Conservation (phyloP, 495 filamentous ascomycete genomes). For the Xylaria scruposa region DNA sequence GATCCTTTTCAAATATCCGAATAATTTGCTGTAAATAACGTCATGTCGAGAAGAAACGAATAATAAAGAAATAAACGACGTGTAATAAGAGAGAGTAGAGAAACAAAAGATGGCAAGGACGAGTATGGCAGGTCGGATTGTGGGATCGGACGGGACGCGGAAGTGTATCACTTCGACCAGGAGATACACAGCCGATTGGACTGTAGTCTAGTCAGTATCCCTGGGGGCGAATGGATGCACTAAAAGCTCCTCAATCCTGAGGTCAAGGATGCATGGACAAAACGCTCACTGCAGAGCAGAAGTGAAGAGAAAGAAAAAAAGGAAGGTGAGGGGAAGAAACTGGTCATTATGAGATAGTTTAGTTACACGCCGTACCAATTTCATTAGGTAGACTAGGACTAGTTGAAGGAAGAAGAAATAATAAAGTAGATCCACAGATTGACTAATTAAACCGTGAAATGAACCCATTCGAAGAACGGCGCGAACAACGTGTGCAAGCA, state of each 20-base stretch:
- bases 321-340: not conserved
- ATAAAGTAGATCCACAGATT: conserved; percentile 8
- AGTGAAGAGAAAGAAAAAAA: not conserved
- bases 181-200: conserved; percentile 12
- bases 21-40: not conserved
- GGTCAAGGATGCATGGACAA: not conserved
- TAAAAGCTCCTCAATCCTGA: not conserved
- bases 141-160: not conserved
- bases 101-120: not conserved
- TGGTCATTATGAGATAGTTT: not conserved
- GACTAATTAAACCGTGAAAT: conserved; percentile 17
- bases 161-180: conserved; percentile 15
- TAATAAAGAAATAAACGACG: not conserved
- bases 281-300: not conserved
- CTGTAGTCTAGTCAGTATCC: not conserved
- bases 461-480: not conserved
- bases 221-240: not conserved
- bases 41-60: not conserved
- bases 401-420: conserved; percentile 2
- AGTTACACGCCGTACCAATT: not conserved
- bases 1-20: not conserved
- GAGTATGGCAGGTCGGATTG: not conserved
- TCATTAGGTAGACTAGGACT: not conserved
- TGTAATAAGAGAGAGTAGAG: not conserved
- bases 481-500: not conserved